Percentiles rank a stretch among this genome's conserved stretches.
phyloP scores from a whole-genome alignment of 345 rosid species.

The Aquilaria yunnanensis region DNA sequence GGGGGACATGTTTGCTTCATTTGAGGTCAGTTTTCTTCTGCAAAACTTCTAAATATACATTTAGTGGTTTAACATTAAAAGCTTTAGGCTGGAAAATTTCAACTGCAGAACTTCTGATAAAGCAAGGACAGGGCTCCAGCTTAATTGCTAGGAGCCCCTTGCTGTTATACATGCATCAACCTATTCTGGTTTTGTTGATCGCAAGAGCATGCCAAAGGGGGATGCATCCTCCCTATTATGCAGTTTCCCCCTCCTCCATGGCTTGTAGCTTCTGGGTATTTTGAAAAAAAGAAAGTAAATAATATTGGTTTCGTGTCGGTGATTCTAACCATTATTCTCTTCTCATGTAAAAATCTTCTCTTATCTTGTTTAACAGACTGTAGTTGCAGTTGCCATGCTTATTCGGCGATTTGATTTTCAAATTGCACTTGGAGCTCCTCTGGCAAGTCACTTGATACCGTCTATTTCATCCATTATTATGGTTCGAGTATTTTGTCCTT shows the following conservation, averaged over 20 bases:
- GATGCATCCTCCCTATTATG: too few species aligned
- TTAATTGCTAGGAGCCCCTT: too few species aligned
- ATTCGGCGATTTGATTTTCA: conserved; percentile 70
- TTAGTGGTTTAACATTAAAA: too few species aligned
- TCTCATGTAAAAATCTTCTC: background rate
- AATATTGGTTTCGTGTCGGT: background rate
- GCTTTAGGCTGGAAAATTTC: too few species aligned
- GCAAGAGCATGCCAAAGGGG: too few species aligned
- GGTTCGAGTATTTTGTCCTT: background rate
- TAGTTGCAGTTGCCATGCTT: conserved; percentile 92
- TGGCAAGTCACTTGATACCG: conserved; percentile 35
- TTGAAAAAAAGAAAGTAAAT: background rate
- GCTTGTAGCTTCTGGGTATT: background rate
- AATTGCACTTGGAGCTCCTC: conserved; percentile 82
- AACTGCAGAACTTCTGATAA: too few species aligned
- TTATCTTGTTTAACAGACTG: conserved; percentile 36
- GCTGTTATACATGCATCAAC: too few species aligned
- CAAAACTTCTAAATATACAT: background rate
- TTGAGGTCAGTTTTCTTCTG: conserved; percentile 51
- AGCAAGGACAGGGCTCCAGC: too few species aligned
- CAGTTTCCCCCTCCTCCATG: too few species aligned
- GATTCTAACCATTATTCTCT: background rate
- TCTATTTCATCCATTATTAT: background rate
- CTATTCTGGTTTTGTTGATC: too few species aligned
- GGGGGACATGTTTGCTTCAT: conserved; percentile 93